Conservation (phyloP, 768 basidiomycete species). For the Cystofilobasidium capitatum region DNA sequence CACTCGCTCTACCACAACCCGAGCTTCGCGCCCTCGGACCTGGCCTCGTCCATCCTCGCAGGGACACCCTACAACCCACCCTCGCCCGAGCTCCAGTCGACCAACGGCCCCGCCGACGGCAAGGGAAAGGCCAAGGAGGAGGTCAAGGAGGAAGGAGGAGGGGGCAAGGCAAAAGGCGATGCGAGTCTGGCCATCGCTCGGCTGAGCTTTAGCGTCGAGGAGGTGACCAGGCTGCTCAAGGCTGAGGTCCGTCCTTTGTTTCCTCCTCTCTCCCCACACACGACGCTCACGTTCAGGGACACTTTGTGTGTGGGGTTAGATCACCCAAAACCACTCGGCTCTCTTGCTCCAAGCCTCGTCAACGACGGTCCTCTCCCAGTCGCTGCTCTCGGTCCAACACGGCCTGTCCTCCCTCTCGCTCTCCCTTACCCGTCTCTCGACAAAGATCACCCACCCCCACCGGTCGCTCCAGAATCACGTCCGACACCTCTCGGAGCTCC, state of each 20-base stretch:
- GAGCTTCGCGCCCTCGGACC: conserved; percentile 19
- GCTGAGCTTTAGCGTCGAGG: conserved; percentile 77
- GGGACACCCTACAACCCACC: conserved; percentile 62
- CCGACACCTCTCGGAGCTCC: conserved; percentile 61
- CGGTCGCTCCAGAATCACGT: conserved; percentile 63
- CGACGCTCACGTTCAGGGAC: background rate
- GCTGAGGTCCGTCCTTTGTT: conserved; percentile 51
- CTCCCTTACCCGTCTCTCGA: conserved; percentile 53
- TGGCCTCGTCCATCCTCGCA: conserved; percentile 55
- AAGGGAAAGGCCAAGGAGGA: conserved; percentile 9
- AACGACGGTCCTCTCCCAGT: conserved; percentile 54
- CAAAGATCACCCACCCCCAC: conserved; percentile 79
- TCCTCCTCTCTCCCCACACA: background rate
- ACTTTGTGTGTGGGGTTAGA: conserved; percentile 43
- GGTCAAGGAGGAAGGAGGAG: conserved; percentile 14
- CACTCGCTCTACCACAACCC: conserved; percentile 22
- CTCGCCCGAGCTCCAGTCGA: conserved; percentile 35
- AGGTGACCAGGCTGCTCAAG: conserved; percentile 83
- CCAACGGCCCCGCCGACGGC: conserved; percentile 33
- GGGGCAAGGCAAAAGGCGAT: conserved; percentile 50
- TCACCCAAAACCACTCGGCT: conserved; percentile 69
- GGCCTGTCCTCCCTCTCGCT: conserved; percentile 44
- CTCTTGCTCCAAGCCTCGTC: conserved; percentile 64
- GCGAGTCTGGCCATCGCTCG: conserved; percentile 81
- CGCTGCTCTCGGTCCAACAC: conserved; percentile 55